Conservation (phyloP, 225 moss, liverwort and hornwort genomes). For the Climacium dendroides region DNA sequence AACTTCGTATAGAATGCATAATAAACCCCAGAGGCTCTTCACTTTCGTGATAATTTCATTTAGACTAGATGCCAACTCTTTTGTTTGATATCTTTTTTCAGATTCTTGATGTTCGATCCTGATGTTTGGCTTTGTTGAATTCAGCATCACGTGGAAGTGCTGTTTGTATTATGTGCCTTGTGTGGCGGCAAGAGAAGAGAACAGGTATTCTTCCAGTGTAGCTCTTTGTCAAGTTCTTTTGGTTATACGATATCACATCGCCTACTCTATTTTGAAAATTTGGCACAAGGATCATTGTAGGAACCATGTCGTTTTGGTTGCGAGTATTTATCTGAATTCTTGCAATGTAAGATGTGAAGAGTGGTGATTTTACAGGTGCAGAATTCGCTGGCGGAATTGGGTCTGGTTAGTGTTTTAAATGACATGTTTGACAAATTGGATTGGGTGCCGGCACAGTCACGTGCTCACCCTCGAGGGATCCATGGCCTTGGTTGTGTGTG, state of each 20-base stretch:
- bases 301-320: neutral
- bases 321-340: neutral
- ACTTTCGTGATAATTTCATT: neutral
- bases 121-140: neutral
- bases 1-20: neutral
- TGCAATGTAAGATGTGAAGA: neutral
- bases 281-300: neutral
- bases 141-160: conserved; percentile 75
- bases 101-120: neutral
- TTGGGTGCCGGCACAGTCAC: conserved; percentile 44
- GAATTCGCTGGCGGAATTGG: conserved; percentile 51
- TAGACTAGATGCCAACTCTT: neutral
- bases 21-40: neutral
- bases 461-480: conserved; percentile 47
- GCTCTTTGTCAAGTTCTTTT: neutral
- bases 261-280: neutral
- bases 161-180: conserved; percentile 62
- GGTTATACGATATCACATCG: neutral
- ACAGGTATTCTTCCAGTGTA: conserved; percentile 23
- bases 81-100: neutral
- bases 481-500: conserved; percentile 67
- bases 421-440: conserved; percentile 72
- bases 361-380: conserved; percentile 34
- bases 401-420: conserved; percentile 45
- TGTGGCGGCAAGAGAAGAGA: conserved; percentile 57